Base-by-base conservation (phyloP, 192 early-diverging fungal species). In the Anaeromyces robustus region DNA sequence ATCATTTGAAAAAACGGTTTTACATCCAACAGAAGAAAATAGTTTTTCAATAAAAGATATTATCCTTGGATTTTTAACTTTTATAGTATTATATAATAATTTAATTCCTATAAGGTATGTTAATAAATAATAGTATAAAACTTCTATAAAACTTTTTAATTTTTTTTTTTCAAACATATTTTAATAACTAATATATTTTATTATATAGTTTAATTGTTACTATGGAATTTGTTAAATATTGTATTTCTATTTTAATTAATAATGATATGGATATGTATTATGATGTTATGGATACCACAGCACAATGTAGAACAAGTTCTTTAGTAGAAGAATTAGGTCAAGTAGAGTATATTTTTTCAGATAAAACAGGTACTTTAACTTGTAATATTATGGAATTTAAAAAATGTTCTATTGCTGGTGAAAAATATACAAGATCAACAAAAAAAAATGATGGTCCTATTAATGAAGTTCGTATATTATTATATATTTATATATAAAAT, bases 1-100 rank as follows among this genome's bases (percentile, higher is more conserved):
- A 22, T 52, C 43, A 52, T 52, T 52, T 52, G 43, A 52, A 52
- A 52, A 52, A 52, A 6, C 1, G 0, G 6, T 52, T 22, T 52
- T 52, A 52, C 43, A 52, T 52, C 43, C 43, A 22, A 22, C 16
- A 52, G 43, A 52, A 52, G 43, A 52, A 22, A 52, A 52, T 14
- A 14, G 11, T 14, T 52, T 52, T 52, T 52, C 43, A 52, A 2
- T 52, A 2, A 52, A 52, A 52, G 43, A 52, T 52, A 22, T 52
- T 22, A 18, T 52, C 22, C 19, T 52, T 4, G 43, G 43, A 52
- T 52, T 52, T 22, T 52, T 99, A 86, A 99, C 97, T 16, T 99
- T 96, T 84, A 92, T 97, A 85, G 97, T 99, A 87, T 86, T 99
- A 77, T 99, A 94, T 90, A 99, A 99, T 91, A 98, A 96, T 86